phyloP scores from a whole-genome alignment of 1,284 basidiomycete genomes.

The Apiotrichum gracile region DNA sequence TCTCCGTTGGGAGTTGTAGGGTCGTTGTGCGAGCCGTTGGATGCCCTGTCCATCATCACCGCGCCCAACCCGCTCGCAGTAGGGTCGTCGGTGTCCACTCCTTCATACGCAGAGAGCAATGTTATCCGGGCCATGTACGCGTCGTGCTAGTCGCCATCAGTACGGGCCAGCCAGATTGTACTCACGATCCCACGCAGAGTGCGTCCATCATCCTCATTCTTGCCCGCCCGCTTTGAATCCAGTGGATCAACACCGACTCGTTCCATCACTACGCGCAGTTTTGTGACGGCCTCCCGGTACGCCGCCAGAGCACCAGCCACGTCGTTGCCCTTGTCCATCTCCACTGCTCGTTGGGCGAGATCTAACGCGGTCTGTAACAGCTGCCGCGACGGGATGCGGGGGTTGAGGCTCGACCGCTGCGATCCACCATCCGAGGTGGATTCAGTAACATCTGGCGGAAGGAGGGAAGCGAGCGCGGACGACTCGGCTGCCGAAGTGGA shows the following conservation, averaged over 20 bases:
- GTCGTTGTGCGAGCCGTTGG: conserved; percentile 4
- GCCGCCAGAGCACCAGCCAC: conserved; percentile 42
- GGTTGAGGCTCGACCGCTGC: conserved; percentile 11
- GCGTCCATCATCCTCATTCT: conserved; percentile 44
- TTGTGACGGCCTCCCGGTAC: conserved; percentile 44
- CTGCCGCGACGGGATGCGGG: conserved; percentile 40
- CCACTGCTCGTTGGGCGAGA: conserved; percentile 47
- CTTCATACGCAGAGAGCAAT: conserved; percentile 35
- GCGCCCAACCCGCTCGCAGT: neutral
- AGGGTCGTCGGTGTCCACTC: conserved; percentile 2
- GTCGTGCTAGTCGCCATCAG: conserved; percentile 39
- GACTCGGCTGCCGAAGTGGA: neutral
- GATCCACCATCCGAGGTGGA: conserved; percentile 9
- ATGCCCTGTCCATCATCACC: conserved; percentile 1
- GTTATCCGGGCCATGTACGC: conserved; percentile 45
- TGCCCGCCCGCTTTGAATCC: conserved; percentile 18
- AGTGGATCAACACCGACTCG: conserved; percentile 37
- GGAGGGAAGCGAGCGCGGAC: conserved; percentile 9
- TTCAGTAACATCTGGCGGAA: conserved; percentile 10
- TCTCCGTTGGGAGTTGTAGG: conserved; percentile 6
- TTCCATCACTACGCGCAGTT: conserved; percentile 46
- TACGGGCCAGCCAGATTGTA: neutral
- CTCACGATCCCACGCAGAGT: conserved; percentile 47
- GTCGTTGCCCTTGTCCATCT: conserved; percentile 46
- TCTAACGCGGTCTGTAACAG: conserved; percentile 46